These are phyloP conservation scores for Ganoderma lucidum DNA, from an alignment of 1,284 basidiomycete species.

Conservation along the genomic window DNA sequence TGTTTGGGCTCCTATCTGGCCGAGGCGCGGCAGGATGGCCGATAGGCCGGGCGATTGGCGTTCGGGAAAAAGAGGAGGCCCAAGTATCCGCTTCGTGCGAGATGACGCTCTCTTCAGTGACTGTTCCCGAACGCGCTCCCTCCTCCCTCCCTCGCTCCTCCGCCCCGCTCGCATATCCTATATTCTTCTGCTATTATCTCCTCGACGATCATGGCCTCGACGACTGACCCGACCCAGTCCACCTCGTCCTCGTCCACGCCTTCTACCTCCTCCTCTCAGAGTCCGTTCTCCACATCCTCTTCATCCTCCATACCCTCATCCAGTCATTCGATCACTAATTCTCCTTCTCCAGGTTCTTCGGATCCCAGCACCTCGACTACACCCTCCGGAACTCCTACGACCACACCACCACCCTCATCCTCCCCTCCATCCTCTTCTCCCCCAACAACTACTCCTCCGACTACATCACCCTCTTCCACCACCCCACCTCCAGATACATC, in stretches of 20 bases:
- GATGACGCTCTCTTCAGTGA: slow-evolving; percentile 19
- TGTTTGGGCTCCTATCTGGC: slow-evolving; percentile 1
- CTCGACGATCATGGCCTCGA: slow-evolving; percentile 25
- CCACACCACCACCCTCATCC: slow-evolving; percentile 9
- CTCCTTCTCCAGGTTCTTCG: slow-evolving; percentile 16
- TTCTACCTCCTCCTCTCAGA: slow-evolving; percentile 17
- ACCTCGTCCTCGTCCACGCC: slow-evolving; percentile 21
- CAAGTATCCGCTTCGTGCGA: neutral
- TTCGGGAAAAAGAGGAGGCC: slow-evolving; percentile 4
- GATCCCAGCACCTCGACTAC: neutral
- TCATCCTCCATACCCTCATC: slow-evolving; percentile 22
- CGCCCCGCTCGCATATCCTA: neutral
- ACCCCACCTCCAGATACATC: neutral
- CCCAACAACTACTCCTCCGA: neutral
- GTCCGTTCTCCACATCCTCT: slow-evolving; percentile 29
- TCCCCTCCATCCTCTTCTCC: slow-evolving; percentile 10
- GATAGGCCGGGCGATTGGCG: slow-evolving; percentile 11
- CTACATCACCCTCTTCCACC: slow-evolving; percentile 5
- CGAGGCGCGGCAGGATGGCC: slow-evolving; percentile 15
- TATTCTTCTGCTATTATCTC: slow-evolving; percentile 1
- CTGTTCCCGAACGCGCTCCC: slow-evolving; percentile 2
- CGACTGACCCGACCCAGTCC: slow-evolving; percentile 12
- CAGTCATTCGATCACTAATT: slow-evolving; percentile 3
- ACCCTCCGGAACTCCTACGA: slow-evolving; percentile 16
- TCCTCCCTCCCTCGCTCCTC: neutral